Conservation (phyloP, 139 green algal genomes). For the Choricystis sp. region DNA sequence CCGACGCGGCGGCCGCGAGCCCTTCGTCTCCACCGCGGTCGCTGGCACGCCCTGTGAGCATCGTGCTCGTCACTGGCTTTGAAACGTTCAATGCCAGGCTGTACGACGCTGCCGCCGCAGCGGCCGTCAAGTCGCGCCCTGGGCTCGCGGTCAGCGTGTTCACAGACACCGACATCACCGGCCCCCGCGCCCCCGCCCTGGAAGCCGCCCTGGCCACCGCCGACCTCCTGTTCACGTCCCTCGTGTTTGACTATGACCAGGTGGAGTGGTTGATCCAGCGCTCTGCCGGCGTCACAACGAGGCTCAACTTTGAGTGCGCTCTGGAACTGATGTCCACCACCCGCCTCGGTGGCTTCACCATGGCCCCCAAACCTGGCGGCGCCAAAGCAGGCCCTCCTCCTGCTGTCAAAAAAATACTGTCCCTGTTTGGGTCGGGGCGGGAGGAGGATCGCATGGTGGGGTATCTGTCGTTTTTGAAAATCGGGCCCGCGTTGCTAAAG, state of each 20-base stretch:
- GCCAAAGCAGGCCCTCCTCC: conserved; percentile 70
- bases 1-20: neutral
- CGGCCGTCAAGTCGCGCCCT: conserved; percentile 15
- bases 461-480: conserved; percentile 73
- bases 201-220: conserved; percentile 56
- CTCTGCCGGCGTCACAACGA: conserved; percentile 48
- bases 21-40: neutral
- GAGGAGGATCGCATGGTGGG: conserved; percentile 96
- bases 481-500: conserved; percentile 90
- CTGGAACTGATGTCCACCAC: conserved; percentile 91
- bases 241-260: conserved; percentile 96
- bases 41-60: conserved; percentile 18
- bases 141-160: conserved; percentile 60
- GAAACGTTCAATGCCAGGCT: conserved; percentile 91
- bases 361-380: conserved; percentile 37
- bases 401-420: conserved; percentile 80
- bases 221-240: conserved; percentile 81
- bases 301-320: conserved; percentile 88
- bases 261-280: conserved; percentile 76
- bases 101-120: conserved; percentile 48
- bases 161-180: conserved; percentile 71
- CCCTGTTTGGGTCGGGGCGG: conserved; percentile 61
- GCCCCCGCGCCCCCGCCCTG: conserved; percentile 29
- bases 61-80: conserved; percentile 92
- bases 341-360: conserved; percentile 44